Evolutionary conservation across 2,329 filamentous ascomycete species (phyloP).

Genomic region (Fusarium globosum): DNA sequence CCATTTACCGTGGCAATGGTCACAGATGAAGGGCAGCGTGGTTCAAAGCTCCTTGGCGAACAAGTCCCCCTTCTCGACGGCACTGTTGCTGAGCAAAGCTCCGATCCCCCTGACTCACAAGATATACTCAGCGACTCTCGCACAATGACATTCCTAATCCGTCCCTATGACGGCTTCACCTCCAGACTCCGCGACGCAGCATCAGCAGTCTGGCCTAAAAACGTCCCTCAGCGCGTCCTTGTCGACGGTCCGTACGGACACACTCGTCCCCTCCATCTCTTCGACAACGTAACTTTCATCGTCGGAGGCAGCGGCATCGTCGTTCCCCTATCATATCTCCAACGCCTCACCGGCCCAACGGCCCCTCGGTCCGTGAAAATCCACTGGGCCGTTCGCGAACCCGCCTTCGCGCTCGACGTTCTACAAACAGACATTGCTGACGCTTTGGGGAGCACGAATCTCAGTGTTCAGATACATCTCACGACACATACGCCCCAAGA

Average conservation of each 20-base stretch:
- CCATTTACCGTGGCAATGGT: slow-evolving; percentile 59
- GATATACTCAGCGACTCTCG: not conserved
- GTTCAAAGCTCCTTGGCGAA: slow-evolving; percentile 44
- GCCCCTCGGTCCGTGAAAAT: slow-evolving; percentile 47
- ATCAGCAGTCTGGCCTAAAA: slow-evolving; percentile 36
- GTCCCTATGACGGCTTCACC: slow-evolving; percentile 60
- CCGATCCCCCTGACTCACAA: not conserved
- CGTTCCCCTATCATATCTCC: slow-evolving; percentile 54
- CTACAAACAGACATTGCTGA: slow-evolving; percentile 49
- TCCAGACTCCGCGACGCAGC: slow-evolving; percentile 50
- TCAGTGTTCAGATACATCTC: slow-evolving; percentile 53
- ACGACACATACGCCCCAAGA: slow-evolving; percentile 39
- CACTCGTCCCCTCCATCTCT: slow-evolving; percentile 52
- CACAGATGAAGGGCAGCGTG: slow-evolving; percentile 16
- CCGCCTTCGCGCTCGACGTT: slow-evolving; percentile 51
- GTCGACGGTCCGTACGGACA: slow-evolving; percentile 60
- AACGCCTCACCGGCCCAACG: slow-evolving; percentile 35
- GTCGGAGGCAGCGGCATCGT: slow-evolving; percentile 60
- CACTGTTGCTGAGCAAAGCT: not conserved
- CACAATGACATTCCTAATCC: slow-evolving; percentile 56
- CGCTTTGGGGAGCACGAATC: slow-evolving; percentile 42
- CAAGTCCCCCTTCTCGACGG: slow-evolving; percentile 49
- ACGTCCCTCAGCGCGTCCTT: slow-evolving; percentile 49
- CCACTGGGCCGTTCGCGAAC: slow-evolving; percentile 58
- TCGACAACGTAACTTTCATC: slow-evolving; percentile 55